A percentile compares a stretch with the other conserved stretches of the same genome.
phyloP scores from a whole-genome alignment of 2,329 filamentous ascomycete genomes.

The Sordariomycetes sp. region DNA sequence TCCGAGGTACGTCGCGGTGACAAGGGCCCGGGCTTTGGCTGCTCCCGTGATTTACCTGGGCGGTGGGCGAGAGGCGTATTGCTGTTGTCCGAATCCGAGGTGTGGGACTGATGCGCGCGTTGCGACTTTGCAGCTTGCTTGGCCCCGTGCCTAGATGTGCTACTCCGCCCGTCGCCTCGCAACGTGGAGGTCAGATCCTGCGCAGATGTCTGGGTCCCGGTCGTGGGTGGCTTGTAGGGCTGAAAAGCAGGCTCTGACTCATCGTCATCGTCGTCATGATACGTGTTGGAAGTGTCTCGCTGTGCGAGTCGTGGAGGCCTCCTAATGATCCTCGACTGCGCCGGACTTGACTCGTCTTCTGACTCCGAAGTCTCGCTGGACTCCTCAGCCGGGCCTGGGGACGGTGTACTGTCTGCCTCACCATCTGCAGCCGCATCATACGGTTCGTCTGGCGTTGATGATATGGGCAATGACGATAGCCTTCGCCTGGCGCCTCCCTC shows the following conservation, averaged over 20 bases:
- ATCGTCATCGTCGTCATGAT: conserved; percentile 46
- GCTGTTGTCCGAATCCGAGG: conserved; percentile 54
- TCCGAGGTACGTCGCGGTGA: conserved; percentile 52
- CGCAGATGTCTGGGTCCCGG: conserved; percentile 21
- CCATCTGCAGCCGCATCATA: conserved; percentile 13
- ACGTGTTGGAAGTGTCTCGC: conserved; percentile 20
- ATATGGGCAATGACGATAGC: conserved; percentile 34
- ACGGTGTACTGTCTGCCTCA: conserved; percentile 15
- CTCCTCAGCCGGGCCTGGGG: conserved; percentile 25
- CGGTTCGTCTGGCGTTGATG: conserved; percentile 10
- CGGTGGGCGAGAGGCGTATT: conserved; percentile 33
- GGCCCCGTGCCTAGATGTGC: conserved; percentile 14
- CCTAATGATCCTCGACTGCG: conserved; percentile 50
- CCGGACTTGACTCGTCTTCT: conserved; percentile 40
- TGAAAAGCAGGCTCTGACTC: conserved; percentile 49
- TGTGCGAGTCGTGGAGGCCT: conserved; percentile 47
- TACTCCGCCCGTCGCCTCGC: conserved; percentile 31
- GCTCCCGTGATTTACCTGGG: conserved; percentile 19
- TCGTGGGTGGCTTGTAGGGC: conserved; percentile 29
- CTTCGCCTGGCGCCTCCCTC: conserved; percentile 25
- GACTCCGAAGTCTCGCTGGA: conserved; percentile 29
- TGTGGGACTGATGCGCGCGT: conserved; percentile 37
- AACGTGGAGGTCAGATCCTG: conserved; percentile 45
- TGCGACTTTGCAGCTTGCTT: conserved; percentile 13
- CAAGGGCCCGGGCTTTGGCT: conserved; percentile 32